These are phyloP conservation scores for Oleoguttula mirabilis DNA, from an alignment of 495 filamentous ascomycete genomes.

Conservation along the genomic window DNA sequence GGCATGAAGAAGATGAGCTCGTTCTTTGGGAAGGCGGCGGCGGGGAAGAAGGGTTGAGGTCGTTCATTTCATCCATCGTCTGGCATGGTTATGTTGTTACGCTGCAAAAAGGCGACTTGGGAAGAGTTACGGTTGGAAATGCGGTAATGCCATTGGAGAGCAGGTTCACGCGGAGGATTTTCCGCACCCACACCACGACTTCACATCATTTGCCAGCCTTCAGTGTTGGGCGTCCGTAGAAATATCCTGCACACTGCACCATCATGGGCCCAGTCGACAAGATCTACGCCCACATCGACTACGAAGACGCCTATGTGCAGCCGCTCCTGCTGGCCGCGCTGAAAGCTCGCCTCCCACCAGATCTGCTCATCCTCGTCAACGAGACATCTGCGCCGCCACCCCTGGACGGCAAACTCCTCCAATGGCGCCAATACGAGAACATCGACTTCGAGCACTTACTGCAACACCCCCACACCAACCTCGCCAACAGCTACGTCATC, in stretches of 20 bases:
- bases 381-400: constrained; percentile 35
- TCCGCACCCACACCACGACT: too few relatives aligned
- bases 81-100: too few relatives aligned
- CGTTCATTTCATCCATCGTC: too few relatives aligned
- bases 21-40: constrained; percentile 69
- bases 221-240: too few relatives aligned
- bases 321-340: constrained; percentile 66
- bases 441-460: constrained; percentile 68
- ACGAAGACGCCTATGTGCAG: constrained; percentile 77
- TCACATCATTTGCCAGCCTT: too few relatives aligned
- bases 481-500: constrained; percentile 77
- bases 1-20: constrained; percentile 97
- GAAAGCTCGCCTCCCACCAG: constrained; percentile 42
- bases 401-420: constrained; percentile 45
- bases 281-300: constrained; percentile 65
- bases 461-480: constrained; percentile 43
- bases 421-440: constrained; percentile 76
- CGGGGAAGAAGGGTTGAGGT: constrained; percentile 5
- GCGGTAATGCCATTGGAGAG: too few relatives aligned
- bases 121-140: too few relatives aligned
- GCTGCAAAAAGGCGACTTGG: too few relatives aligned
- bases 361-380: constrained; percentile 32
- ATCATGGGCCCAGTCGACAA: neutral
- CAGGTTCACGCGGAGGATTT: too few relatives aligned
- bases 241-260: too few relatives aligned